Evolutionary conservation across 768 basidiomycete species (phyloP).

Genomic region (Phlegmacium glaucopus): DNA sequence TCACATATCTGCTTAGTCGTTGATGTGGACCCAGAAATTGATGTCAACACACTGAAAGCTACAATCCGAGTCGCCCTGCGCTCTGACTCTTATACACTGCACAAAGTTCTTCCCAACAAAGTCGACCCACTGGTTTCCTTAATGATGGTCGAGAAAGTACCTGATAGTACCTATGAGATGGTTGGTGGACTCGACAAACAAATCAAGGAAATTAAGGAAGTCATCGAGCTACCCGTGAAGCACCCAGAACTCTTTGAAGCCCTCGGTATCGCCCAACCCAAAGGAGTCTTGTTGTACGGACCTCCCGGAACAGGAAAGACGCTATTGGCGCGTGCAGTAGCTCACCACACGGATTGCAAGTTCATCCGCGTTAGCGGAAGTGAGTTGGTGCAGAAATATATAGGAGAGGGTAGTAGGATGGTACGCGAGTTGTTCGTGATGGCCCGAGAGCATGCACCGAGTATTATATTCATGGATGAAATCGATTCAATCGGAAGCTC

Average conservation of each 20-base stretch:
- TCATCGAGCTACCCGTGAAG: constrained; percentile 96
- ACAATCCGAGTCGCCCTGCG: constrained; percentile 92
- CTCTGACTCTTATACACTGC: constrained; percentile 94
- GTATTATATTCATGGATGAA: constrained; percentile 99
- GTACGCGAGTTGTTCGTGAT: constrained; percentile 97
- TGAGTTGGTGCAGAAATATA: constrained; percentile 97
- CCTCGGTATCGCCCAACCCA: constrained; percentile 95
- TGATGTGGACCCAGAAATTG: constrained; percentile 87
- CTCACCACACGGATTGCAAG: constrained; percentile 96
- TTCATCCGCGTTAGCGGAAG: constrained; percentile 95
- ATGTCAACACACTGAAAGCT: constrained; percentile 74
- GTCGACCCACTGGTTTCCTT: constrained; percentile 97
- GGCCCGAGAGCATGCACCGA: constrained; percentile 96
- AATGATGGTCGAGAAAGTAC: constrained; percentile 99
- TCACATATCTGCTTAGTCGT: constrained; percentile 57
- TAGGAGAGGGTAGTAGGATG: constrained; percentile 96
- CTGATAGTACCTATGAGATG: constrained; percentile 99
- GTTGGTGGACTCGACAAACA: constrained; percentile 98
- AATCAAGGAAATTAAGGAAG: constrained; percentile 96
- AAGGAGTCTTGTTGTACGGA: constrained; percentile 93
- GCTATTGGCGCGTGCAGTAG: constrained; percentile 89
- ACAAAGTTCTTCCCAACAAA: constrained; percentile 96
- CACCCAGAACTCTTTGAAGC: constrained; percentile 97
- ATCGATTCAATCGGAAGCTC: constrained; percentile 97
- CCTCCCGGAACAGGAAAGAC: constrained; percentile 98